phyloP scores from a whole-genome alignment of 139 green algal species.

The Chlorella vulgaris region DNA sequence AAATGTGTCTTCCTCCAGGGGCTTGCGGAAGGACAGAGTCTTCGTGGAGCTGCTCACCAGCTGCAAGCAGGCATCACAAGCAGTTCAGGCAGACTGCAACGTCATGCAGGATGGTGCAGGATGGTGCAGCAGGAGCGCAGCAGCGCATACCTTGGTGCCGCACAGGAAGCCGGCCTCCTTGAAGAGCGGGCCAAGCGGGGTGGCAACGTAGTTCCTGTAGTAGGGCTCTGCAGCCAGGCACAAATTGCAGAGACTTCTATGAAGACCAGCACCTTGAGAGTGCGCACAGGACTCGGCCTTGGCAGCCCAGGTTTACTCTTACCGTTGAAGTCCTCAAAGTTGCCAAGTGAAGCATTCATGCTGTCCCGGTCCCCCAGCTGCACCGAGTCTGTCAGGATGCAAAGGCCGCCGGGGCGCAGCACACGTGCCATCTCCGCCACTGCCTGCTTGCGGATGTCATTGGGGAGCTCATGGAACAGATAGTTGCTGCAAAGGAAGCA shows the following conservation, averaged over 20 bases:
- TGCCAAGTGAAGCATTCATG: slow-evolving; percentile 54
- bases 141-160: slow-evolving; percentile 60
- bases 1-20: slow-evolving; percentile 2
- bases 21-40: slow-evolving; percentile 73
- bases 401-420: slow-evolving; percentile 76
- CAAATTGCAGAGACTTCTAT: too few relatives aligned
- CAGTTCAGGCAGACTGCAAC: too few relatives aligned
- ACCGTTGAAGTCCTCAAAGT: too few relatives aligned
- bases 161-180: slow-evolving; percentile 65
- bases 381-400: slow-evolving; percentile 59
- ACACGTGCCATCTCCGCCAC: slow-evolving; percentile 78
- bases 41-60: slow-evolving; percentile 67
- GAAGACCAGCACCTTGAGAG: too few relatives aligned
- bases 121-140: too few relatives aligned
- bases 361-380: slow-evolving; percentile 67
- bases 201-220: slow-evolving; percentile 66
- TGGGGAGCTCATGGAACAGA: slow-evolving; percentile 89
- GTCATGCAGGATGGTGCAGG: too few relatives aligned
- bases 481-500: slow-evolving; percentile 62
- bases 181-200: slow-evolving; percentile 57
- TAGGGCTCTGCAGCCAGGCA: too few relatives aligned
- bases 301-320: too few relatives aligned
- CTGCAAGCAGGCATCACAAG: background rate
- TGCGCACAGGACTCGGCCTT: too few relatives aligned
- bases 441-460: slow-evolving; percentile 42